Evolutionary conservation across 352 stramenopile genomes (phyloP).

Genomic region (Phytophthora rubi): DNA sequence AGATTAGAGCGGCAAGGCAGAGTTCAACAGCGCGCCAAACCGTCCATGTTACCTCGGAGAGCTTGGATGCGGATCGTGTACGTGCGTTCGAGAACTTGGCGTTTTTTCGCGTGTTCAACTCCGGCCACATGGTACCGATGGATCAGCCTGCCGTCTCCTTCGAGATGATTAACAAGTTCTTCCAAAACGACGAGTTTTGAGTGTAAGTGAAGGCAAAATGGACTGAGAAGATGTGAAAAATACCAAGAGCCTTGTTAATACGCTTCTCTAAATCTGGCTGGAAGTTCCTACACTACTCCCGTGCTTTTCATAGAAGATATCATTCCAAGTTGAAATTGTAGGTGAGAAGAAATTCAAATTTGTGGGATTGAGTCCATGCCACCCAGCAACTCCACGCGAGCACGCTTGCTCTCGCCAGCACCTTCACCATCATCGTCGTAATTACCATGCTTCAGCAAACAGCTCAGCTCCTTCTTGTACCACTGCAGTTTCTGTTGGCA

Average conservation of each 20-base stretch:
- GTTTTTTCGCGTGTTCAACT: conserved; percentile 95
- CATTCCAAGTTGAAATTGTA: too few relatives aligned
- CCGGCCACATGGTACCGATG: conserved; percentile 95
- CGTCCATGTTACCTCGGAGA: conserved; percentile 29
- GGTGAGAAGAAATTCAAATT: too few relatives aligned
- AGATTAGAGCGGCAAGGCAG: conserved; percentile 90
- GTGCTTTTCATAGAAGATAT: too few relatives aligned
- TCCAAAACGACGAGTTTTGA: conserved; percentile 62
- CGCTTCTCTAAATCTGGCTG: neutral
- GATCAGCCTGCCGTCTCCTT: conserved; percentile 92
- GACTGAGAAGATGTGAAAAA: neutral
- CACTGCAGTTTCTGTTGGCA: neutral
- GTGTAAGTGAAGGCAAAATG: neutral
- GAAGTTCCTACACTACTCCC: too few relatives aligned
- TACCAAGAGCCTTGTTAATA: neutral
- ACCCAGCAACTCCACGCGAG: too few relatives aligned
- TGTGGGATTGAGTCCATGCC: too few relatives aligned
- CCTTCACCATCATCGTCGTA: neutral
- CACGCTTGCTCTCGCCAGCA: neutral
- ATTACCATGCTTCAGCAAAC: neutral
- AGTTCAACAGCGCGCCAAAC: conserved; percentile 78
- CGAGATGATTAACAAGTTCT: conserved; percentile 94
- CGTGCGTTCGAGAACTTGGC: conserved; percentile 76
- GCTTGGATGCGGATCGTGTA: conserved; percentile 45
- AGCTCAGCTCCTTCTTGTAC: neutral